Conservation (phyloP, 2,329 filamentous ascomycete genomes). For the Nothopassalora personata region DNA sequence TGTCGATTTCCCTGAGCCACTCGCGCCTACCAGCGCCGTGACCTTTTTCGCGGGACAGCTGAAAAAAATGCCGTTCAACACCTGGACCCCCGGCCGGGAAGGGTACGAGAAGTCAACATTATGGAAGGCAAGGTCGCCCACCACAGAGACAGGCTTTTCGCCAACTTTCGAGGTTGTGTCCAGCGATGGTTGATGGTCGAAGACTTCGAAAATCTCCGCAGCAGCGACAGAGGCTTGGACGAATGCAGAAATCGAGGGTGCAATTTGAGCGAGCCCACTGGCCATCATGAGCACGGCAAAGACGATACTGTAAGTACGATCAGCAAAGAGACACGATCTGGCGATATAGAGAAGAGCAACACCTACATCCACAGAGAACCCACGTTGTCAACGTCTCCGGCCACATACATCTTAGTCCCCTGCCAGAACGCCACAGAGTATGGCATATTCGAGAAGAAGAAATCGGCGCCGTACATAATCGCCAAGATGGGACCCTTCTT, state of each 20-base stretch:
- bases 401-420: constrained; percentile 34
- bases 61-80: constrained; percentile 33
- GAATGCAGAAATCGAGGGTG: constrained; percentile 38
- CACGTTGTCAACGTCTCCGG: constrained; percentile 22
- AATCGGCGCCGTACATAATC: constrained; percentile 39
- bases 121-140: constrained; percentile 54
- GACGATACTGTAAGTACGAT: background rate
- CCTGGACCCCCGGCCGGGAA: constrained; percentile 31
- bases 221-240: constrained; percentile 40
- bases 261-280: constrained; percentile 25
- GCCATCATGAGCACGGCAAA: background rate
- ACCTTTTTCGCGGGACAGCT: constrained; percentile 37
- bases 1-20: constrained; percentile 36
- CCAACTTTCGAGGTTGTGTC: constrained; percentile 29
- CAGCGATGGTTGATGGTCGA: constrained; percentile 36
- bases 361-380: too few species aligned
- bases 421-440: constrained; percentile 41
- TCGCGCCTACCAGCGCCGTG: constrained; percentile 41
- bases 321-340: background rate
- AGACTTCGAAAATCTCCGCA: constrained; percentile 36
- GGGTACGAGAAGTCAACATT: constrained; percentile 68
- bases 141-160: constrained; percentile 4
- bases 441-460: constrained; percentile 38
- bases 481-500: constrained; percentile 41
- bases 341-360: background rate